Evolutionary conservation across 441 rosid genomes (phyloP), one percentile per base, ranked within the genome.

Genomic region (Mallotus repandus): DNA sequence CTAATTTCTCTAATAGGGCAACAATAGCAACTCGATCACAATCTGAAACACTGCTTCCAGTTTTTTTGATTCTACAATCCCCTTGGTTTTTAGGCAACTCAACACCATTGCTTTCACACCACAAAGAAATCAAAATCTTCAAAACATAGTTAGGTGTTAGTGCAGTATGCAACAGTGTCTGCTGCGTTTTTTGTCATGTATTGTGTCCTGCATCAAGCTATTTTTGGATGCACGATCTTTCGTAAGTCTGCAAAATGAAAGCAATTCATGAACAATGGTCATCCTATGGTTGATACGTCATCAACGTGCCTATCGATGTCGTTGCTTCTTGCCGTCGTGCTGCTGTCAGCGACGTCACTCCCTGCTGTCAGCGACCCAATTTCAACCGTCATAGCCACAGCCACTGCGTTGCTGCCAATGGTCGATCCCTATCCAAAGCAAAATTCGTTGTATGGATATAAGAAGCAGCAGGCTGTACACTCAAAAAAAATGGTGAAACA

Each of bases 141-240:
- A 96, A 74, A 75, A 90, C 98, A 57, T 91, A 96, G 74, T 96
- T 93, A 41, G 97, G 98, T 5, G 99, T 93, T 65, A 96, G 76
- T 32, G 92, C 96, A 5, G 97, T 79, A 74, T 91, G 95, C 79
- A 88, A 59, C 69, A 96, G 86, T 7, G 98, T 93, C 81, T 90
- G 97, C 81, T 96, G 99, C 63, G 99, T 91, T 83, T 96, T 96
- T 9, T 97, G 99, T 76, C 99, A 96, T 10, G 97, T 91, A 76
- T 84, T 90, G 75, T 96, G 98, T 49, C 99, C 99, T 5, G 97
- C 97, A 75, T 93, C 98, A 9, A 96, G 86, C 99, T 98, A 96
- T 80, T 91, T 96, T 82, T 93, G 96, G 78, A 96, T 93, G 81
- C 94, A 88, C 7, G 85, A 89, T 78, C 99, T 89, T 80, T 96